phyloP scores from a whole-genome alignment of 73 alveolate genomes.

The Tetrahymena thermophila region DNA sequence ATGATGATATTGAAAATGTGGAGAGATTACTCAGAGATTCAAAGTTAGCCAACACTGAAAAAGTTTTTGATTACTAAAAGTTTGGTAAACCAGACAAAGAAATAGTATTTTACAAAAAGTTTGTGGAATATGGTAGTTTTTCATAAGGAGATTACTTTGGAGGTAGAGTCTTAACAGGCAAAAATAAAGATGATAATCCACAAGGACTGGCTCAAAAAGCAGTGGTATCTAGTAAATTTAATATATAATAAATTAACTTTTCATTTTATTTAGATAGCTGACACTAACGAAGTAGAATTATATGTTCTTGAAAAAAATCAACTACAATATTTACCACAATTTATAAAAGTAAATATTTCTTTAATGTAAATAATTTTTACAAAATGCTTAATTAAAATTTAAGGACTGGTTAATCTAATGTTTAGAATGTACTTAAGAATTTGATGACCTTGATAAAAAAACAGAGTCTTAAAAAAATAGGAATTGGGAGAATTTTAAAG shows the following conservation, averaged over 20 bases:
- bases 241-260: background rate
- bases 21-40: background rate
- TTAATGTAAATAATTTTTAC: background rate
- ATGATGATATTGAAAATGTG: background rate
- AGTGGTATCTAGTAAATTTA: background rate
- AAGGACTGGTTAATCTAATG: background rate
- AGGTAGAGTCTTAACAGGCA: background rate
- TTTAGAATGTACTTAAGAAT: background rate
- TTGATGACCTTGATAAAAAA: background rate
- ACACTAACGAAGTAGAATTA: background rate
- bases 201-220: background rate
- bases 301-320: background rate
- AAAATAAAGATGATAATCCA: background rate
- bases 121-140: background rate
- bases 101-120: background rate
- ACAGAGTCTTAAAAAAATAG: background rate
- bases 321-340: background rate
- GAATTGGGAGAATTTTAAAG: background rate
- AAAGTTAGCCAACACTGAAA: background rate
- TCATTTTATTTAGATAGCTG: background rate
- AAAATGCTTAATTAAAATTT: background rate
- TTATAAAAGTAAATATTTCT: background rate
- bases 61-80: background rate
- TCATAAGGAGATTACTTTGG: background rate
- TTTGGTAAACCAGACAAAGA: background rate